Evolutionary conservation across 148 eudicot species (phyloP).

Genomic region (Chenopodium formosanum): DNA sequence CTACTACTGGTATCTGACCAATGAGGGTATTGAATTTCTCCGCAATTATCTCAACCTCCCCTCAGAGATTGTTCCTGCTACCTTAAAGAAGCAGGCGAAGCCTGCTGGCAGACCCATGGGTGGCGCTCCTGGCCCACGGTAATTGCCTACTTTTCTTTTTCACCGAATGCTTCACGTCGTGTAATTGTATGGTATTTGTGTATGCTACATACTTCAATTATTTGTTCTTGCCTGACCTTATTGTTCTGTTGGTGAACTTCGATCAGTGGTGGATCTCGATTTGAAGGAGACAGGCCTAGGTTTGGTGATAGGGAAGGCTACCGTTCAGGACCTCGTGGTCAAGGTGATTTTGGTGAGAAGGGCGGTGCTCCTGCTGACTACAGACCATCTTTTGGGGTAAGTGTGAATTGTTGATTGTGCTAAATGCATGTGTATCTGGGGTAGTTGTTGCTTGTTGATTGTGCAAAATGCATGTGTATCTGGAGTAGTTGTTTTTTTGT

Average conservation of each 20-base stretch:
- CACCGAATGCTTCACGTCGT: neutral
- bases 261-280: slow-evolving; percentile 72
- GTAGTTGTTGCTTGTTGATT: too few relatives aligned
- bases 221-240: neutral
- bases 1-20: slow-evolving; percentile 86
- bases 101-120: slow-evolving; percentile 83
- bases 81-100: slow-evolving; percentile 76
- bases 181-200: neutral
- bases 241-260: neutral
- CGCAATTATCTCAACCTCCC: slow-evolving; percentile 92
- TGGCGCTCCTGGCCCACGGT: slow-evolving; percentile 38
- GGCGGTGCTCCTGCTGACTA: slow-evolving; percentile 91
- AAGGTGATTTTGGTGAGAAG: slow-evolving; percentile 86
- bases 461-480: too few relatives aligned
- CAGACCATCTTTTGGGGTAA: slow-evolving; percentile 67
- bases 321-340: slow-evolving; percentile 78
- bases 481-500: neutral
- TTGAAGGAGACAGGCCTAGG: slow-evolving; percentile 83
- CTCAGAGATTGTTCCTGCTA: slow-evolving; percentile 86
- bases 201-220: neutral
- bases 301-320: slow-evolving; percentile 80
- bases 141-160: slow-evolving; percentile 46
- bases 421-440: too few relatives aligned
- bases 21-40: slow-evolving; percentile 87
- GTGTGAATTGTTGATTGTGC: neutral